Evolutionary conservation across 2,329 filamentous ascomycete genomes (phyloP).

Genomic region (Sarocladium strictum): DNA sequence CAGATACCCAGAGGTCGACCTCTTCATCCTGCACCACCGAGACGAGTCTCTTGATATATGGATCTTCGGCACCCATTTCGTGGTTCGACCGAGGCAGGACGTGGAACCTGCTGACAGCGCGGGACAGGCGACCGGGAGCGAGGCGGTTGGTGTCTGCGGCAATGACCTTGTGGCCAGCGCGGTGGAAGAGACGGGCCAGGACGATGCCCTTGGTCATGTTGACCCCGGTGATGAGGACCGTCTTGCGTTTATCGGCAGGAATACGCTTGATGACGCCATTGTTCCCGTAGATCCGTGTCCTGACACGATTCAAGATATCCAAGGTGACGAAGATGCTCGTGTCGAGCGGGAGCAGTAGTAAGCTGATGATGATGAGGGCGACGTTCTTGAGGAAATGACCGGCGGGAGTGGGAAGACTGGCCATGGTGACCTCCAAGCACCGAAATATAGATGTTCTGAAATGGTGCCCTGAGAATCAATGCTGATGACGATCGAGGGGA

Average conservation of each 20-base stretch:
- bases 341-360: slow-evolving; percentile 42
- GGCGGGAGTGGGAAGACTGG: not conserved
- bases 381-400: slow-evolving; percentile 19
- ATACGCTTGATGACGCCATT: not conserved
- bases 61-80: slow-evolving; percentile 21
- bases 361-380: slow-evolving; percentile 20
- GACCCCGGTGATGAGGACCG: slow-evolving; percentile 65
- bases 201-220: slow-evolving; percentile 66
- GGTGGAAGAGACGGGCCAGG: slow-evolving; percentile 59
- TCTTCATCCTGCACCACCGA: slow-evolving; percentile 53
- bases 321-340: slow-evolving; percentile 33
- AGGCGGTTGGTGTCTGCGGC: slow-evolving; percentile 58
- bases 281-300: not conserved
- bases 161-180: slow-evolving; percentile 62
- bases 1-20: slow-evolving; percentile 68
- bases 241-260: slow-evolving; percentile 22
- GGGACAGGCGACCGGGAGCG: slow-evolving; percentile 53
- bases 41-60: slow-evolving; percentile 52
- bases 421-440: not conserved
- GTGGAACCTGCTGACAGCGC: slow-evolving; percentile 49
- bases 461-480: too few species aligned
- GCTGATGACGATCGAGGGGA: not conserved
- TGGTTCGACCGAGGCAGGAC: slow-evolving; percentile 20
- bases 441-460: too few species aligned
- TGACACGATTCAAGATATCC: slow-evolving; percentile 12